phyloP scores from a whole-genome alignment of 1,284 basidiomycete species.

The Fomitiporia mediterranea region DNA sequence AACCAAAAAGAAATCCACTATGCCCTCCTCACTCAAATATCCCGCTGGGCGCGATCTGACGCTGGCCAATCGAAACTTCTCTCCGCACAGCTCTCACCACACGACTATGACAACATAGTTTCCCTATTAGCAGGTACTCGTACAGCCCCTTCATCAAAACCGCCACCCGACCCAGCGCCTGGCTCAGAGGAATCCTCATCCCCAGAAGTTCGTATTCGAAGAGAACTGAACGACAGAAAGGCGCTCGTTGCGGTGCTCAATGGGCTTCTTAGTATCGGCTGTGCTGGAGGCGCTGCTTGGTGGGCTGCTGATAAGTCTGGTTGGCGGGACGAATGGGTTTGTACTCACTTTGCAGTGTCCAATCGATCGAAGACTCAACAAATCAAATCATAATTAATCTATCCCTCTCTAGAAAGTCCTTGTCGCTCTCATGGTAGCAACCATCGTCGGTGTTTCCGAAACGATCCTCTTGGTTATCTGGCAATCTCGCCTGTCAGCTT shows the following conservation, averaged over 20 bases:
- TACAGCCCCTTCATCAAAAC: constrained; percentile 67
- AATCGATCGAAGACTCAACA: background rate
- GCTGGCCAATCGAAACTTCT: constrained; percentile 42
- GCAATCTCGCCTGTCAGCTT: constrained; percentile 40
- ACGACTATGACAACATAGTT: constrained; percentile 56
- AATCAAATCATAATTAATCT: background rate
- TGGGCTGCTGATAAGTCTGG: constrained; percentile 60
- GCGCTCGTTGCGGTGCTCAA: constrained; percentile 67
- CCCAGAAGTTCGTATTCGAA: constrained; percentile 34
- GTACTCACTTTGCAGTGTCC: constrained; percentile 27
- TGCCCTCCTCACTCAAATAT: constrained; percentile 50
- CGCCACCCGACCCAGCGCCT: constrained; percentile 45
- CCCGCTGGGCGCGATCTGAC: constrained; percentile 60
- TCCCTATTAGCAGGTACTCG: constrained; percentile 70
- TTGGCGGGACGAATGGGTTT: constrained; percentile 70
- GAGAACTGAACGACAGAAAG: constrained; percentile 50
- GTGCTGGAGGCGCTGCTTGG: constrained; percentile 63
- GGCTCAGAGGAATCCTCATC: constrained; percentile 40
- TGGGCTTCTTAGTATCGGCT: constrained; percentile 60
- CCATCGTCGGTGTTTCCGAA: constrained; percentile 62
- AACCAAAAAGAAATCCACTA: constrained; percentile 51
- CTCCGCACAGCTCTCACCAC: constrained; percentile 42
- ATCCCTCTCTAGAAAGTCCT: constrained; percentile 48
- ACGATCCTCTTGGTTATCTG: constrained; percentile 66
- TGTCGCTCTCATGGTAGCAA: constrained; percentile 52